Conservation (phyloP, 768 basidiomycete species). For the Cystofilobasidium macerans region DNA sequence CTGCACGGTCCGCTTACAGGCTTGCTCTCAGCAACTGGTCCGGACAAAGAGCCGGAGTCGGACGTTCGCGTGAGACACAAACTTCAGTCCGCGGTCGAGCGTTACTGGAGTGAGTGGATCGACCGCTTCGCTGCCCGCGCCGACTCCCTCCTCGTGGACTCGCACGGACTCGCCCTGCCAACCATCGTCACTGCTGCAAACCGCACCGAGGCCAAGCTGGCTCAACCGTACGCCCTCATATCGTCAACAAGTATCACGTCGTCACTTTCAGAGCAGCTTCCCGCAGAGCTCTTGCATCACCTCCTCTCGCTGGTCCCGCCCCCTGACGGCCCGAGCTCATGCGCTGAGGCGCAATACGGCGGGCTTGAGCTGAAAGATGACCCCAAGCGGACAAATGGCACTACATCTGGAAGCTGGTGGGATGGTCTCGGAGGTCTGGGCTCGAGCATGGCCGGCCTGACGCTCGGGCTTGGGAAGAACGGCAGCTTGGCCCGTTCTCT, state of each 20-base stretch:
- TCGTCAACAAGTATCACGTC: not conserved
- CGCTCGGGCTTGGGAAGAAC: not conserved
- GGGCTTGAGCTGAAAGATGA: too few species aligned
- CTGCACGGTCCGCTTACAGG: not conserved
- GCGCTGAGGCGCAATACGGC: too few species aligned
- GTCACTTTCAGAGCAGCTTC: not conserved
- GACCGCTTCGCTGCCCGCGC: not conserved
- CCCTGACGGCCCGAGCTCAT: too few species aligned
- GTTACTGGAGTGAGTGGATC: conserved; percentile 4
- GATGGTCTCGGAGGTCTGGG: not conserved
- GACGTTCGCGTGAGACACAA: not conserved
- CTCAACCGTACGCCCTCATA: not conserved
- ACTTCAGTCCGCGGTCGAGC: not conserved
- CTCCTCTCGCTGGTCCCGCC: not conserved
- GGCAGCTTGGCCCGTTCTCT: not conserved
- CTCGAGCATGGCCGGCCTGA: not conserved
- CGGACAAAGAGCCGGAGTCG: not conserved
- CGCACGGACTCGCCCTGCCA: not conserved
- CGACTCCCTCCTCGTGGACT: not conserved
- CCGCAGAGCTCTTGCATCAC: not conserved
- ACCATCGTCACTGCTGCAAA: not conserved
- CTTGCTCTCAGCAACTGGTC: not conserved
- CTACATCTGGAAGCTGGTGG: not conserved
- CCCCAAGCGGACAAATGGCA: too few species aligned
- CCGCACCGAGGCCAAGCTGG: not conserved